Base-by-base conservation (phyloP, 2,329 filamentous ascomycete genomes). In the Diaporthe longicolla region DNA sequence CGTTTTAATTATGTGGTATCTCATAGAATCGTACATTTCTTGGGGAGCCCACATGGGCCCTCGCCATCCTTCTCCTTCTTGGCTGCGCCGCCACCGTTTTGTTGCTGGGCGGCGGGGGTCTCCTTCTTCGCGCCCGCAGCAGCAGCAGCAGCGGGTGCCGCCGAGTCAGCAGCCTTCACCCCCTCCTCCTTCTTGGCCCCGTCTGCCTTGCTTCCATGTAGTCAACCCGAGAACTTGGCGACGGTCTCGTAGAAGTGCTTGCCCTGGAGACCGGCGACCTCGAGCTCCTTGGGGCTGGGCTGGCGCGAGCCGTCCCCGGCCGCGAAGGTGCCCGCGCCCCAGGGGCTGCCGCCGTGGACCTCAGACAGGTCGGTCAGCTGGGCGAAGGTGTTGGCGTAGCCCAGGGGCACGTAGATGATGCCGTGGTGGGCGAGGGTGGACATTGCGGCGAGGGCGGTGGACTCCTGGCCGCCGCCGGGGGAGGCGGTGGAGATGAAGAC, bases 371-470 rank as follows among this genome's bases (percentile, higher is more conserved):
- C 92, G 77, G 92, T 82, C 77, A 98, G 85, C 77, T 91, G 85
- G 75, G 82, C 82, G 82, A 98, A 98, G 66, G 91, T 86, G 80
- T 92, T 94, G 85, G 94, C 93, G 89, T 97, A 98, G 72, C 97
- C 97, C 71, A 98, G 89, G 65, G 97, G 97, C n/a, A 98, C 95
- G 84, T 93, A 98, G 88, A 97, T 93, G 86, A 98, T 93, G 81
- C 97, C 97, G 88, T 98, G 97, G 87, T 98, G 97, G 75, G 92
- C 84, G 71, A 98, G 88, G 24, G 96, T 98, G 81, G 92, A 95
- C 90, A 98, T 91, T 82, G 93, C 87, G 45, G 92, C 88, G 77
- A 98, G 86, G 78, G 90, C 93, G 63, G 97, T 99, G 73, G 91
- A 92, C 87, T 99, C 97, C 87, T 99, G 97, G 77, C 97, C 97